These are phyloP conservation scores for Arabis alpina DNA, from an alignment of 345 rosid species.

Conservation along the genomic window DNA sequence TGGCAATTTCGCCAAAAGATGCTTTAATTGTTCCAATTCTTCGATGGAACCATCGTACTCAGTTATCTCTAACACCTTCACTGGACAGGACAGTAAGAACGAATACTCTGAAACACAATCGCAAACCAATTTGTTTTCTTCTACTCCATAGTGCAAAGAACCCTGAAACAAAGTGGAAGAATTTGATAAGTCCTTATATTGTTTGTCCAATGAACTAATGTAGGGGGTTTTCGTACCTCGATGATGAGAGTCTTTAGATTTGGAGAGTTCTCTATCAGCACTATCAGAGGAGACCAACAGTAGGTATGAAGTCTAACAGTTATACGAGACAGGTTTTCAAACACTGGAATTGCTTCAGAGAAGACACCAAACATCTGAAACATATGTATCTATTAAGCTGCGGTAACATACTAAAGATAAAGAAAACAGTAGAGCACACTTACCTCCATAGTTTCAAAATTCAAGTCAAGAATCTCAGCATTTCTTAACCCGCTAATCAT, in stretches of 20 bases:
- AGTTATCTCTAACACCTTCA: too few species aligned
- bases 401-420: neutral
- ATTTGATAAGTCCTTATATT: neutral
- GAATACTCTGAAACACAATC: neutral
- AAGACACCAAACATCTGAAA: neutral
- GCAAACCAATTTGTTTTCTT: neutral
- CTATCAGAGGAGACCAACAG: neutral
- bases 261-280: neutral
- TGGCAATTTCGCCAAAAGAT: too few species aligned
- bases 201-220: neutral
- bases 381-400: neutral
- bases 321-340: neutral
- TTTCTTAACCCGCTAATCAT: neutral
- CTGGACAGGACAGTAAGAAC: neutral
- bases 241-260: constrained; percentile 11
- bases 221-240: neutral
- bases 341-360: neutral
- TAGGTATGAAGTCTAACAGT: neutral
- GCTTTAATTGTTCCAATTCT: too few species aligned
- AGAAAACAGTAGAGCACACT: neutral
- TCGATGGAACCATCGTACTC: too few species aligned
- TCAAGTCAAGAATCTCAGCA: too few species aligned
- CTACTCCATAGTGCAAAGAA: neutral
- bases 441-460: constrained; percentile 2
- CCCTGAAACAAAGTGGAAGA: neutral